Conservation (phyloP, 2,329 filamentous ascomycete genomes). For the Dendrostoma leiphaemia region DNA sequence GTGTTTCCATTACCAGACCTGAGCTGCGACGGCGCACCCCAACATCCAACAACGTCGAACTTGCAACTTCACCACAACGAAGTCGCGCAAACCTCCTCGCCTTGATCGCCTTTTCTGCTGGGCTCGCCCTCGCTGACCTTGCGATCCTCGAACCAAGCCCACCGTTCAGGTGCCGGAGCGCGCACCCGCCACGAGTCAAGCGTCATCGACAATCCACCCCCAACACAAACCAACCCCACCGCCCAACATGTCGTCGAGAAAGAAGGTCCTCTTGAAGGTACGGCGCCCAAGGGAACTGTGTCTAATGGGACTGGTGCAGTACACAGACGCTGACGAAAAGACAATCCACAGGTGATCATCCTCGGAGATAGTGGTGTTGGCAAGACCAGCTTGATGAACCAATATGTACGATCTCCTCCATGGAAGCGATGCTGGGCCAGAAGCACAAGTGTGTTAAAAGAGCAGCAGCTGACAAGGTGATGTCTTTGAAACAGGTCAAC, state of each 20-base stretch:
- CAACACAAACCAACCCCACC: background rate
- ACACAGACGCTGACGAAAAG: slow-evolving; percentile 8
- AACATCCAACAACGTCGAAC: background rate
- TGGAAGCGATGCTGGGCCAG: no score
- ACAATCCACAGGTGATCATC: slow-evolving; percentile 83
- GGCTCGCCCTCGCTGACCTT: background rate
- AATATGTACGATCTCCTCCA: slow-evolving; percentile 81
- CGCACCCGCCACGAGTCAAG: background rate
- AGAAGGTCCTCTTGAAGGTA: slow-evolving; percentile 92
- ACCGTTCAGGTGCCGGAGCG: background rate
- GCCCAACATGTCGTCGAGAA: slow-evolving; percentile 69
- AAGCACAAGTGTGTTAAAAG: no score
- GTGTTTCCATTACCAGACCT: background rate
- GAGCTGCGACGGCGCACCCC: background rate
- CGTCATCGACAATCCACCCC: slow-evolving; percentile 3
- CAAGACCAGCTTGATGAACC: slow-evolving; percentile 99
- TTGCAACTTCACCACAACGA: background rate
- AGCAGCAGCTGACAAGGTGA: slow-evolving; percentile 3
- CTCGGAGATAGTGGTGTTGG: slow-evolving; percentile 98
- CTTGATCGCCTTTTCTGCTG: background rate
- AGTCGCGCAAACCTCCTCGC: background rate
- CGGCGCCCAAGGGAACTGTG: slow-evolving; percentile 20
- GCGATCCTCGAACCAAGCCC: background rate
- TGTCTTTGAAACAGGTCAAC: slow-evolving; percentile 72
- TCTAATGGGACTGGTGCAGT: background rate